A percentile compares a stretch with the other conserved stretches of the same genome.
phyloP scores from a whole-genome alignment of 192 early-diverging fungal species.

The Podochytrium sp. region DNA sequence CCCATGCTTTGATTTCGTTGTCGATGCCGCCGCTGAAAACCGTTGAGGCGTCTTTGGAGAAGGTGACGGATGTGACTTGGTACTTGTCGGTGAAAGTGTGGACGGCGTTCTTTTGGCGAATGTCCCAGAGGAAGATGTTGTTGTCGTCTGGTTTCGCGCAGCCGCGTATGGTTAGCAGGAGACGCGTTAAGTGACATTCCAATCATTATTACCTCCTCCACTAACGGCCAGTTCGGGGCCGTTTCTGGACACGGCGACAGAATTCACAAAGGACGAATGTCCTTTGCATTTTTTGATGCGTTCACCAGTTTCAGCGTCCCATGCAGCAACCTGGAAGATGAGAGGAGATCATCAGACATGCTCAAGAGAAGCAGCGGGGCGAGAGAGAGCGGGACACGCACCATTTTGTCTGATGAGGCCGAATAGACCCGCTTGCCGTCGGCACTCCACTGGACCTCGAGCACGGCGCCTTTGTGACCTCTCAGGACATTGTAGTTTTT shows the following conservation, averaged over 20 bases:
- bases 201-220: constrained; percentile 54
- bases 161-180: too few relatives aligned
- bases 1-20: constrained; percentile 89
- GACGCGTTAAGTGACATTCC: not conserved
- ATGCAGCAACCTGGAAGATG: constrained; percentile 57
- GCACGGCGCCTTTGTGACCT: constrained; percentile 82
- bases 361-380: not conserved
- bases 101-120: constrained; percentile 43
- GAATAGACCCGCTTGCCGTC: constrained; percentile 79
- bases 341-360: constrained; percentile 25
- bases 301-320: constrained; percentile 84
- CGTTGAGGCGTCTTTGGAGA: constrained; percentile 73
- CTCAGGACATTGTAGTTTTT: constrained; percentile 85
- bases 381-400: not conserved
- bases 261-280: constrained; percentile 84
- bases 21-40: constrained; percentile 90
- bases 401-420: constrained; percentile 76
- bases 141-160: constrained; percentile 78
- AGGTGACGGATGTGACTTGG: constrained; percentile 78
- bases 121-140: constrained; percentile 61
- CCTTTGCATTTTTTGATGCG: constrained; percentile 79
- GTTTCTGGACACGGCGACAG: constrained; percentile 67
- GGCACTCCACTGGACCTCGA: constrained; percentile 91
- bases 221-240: constrained; percentile 81
- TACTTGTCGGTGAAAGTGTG: constrained; percentile 41